Evolutionary conservation across 2,329 filamentous ascomycete species (phyloP), one percentile per base, ranked within the genome.

Genomic region (Trichophyton benhamiae): DNA sequence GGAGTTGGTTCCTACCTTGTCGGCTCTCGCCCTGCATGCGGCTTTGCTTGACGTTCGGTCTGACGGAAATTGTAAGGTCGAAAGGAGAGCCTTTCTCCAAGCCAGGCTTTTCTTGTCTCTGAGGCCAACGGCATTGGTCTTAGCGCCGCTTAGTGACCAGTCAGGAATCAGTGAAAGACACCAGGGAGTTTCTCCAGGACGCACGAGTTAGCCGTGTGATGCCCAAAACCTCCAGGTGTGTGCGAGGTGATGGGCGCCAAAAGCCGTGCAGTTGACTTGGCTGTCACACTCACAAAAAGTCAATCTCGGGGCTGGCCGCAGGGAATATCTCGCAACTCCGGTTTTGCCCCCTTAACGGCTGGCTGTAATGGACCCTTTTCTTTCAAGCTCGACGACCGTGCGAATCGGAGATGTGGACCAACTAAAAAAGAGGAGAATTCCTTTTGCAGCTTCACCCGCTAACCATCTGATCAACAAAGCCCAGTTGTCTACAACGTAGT

Each of bases 381-480:
- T 55, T 55, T 55, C 27, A 55, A 17, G 49, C 13, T 20, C 49
- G 17, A 55, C n/a, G 49, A 27, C 49, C 30, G 49, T 36, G 49
- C 49, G n/a, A 55, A 55, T 55, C 49, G 49, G 49, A 36, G 27
- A n/a, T 55, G 49, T 36, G 49, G 30, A 36, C 46, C 46, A 49
- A 49, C 46, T 44, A 22, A 49, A 49, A 49, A 49, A 49, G 22
- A 49, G 46, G 9, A 33, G 49, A 55, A 55, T 55, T 55, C 27
- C 49, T 55, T 55, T 55, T 55, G 49, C 27, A 27, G 46, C 46
- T 49, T 36, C 49, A 55, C 49, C 30, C 49, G 49, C 49, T 36
- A 33, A 55, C 41, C 27, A 55, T 55, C 49, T 36, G 30, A 55
- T 36, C 49, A 55, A 55, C 49, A 36, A 38, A 11, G 46, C 46